Conservation (phyloP, 129 eudicot species). For the carrot (Daucus carota) region DH1_v3.0 NC_030384.2:47195001-47195500, state of each 20-base stretch:
- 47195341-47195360: slow-evolving; percentile 14
- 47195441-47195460: background rate
- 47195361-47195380: slow-evolving; percentile 7
- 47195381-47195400: slow-evolving; percentile 1
- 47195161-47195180: slow-evolving; percentile 92
- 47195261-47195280: slow-evolving; percentile 84
- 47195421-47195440: background rate
- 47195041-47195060: slow-evolving; percentile 87
- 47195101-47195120: slow-evolving; percentile 86
- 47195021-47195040: slow-evolving; percentile 85
- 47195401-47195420: background rate
- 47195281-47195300: slow-evolving; percentile 24
- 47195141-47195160: slow-evolving; percentile 74
- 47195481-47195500: background rate
- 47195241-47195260: slow-evolving; percentile 81
- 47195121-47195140: slow-evolving; percentile 90
- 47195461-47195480: background rate
- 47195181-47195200: slow-evolving; percentile 74
- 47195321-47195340: background rate
- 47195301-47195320: background rate
- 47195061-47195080: slow-evolving; percentile 97
- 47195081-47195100: slow-evolving; percentile 70
- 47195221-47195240: slow-evolving; percentile 88
- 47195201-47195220: slow-evolving; percentile 65
- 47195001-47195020: slow-evolving; percentile 91